Percentiles rank a stretch among this genome's conserved stretches.
phyloP scores from a whole-genome alignment of 2,329 filamentous ascomycete species.

The Cordyceps cateniannulata region DNA sequence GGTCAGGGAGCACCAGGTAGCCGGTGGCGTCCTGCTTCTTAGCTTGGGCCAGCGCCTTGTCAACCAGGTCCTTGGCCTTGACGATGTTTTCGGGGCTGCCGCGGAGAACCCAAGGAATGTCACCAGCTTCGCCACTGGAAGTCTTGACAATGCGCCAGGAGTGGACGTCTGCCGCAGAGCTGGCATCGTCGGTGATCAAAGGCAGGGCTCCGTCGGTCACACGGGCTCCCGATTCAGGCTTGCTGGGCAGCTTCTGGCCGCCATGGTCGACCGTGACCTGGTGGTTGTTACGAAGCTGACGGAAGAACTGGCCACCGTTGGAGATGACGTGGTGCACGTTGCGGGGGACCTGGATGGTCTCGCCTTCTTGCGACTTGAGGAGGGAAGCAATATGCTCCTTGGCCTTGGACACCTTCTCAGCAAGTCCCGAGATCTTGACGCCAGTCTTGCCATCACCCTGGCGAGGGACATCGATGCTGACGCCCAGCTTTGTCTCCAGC shows the following conservation, averaged over 20 bases:
- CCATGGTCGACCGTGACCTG: slow-evolving; percentile 89
- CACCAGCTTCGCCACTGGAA: slow-evolving; percentile 54
- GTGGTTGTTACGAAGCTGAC: slow-evolving; percentile 76
- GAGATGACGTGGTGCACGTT: slow-evolving; percentile 77
- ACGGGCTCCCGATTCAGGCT: slow-evolving; percentile 50
- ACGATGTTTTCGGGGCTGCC: slow-evolving; percentile 71
- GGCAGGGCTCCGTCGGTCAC: slow-evolving; percentile 62
- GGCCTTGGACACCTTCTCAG: slow-evolving; percentile 73
- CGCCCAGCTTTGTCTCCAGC: slow-evolving; percentile 78
- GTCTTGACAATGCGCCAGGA: slow-evolving; percentile 77
- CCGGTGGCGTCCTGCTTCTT: slow-evolving; percentile 66
- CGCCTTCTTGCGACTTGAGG: slow-evolving; percentile 80
- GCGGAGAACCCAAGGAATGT: slow-evolving; percentile 84
- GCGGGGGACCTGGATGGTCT: slow-evolving; percentile 78
- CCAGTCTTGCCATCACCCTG: slow-evolving; percentile 79
- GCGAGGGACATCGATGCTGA: slow-evolving; percentile 84
- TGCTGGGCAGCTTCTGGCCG: slow-evolving; percentile 68
- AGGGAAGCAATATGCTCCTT: slow-evolving; percentile 77
- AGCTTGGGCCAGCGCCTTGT: slow-evolving; percentile 66
- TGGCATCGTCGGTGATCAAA: slow-evolving; percentile 85
- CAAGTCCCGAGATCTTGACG: slow-evolving; percentile 77
- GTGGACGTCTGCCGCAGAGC: slow-evolving; percentile 58
- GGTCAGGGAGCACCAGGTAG: slow-evolving; percentile 85
- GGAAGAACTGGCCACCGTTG: slow-evolving; percentile 91
- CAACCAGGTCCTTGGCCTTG: slow-evolving; percentile 71